Evolutionary conservation across 345 rosid species (phyloP).

Genomic region (Pistacia integerrima): DNA sequence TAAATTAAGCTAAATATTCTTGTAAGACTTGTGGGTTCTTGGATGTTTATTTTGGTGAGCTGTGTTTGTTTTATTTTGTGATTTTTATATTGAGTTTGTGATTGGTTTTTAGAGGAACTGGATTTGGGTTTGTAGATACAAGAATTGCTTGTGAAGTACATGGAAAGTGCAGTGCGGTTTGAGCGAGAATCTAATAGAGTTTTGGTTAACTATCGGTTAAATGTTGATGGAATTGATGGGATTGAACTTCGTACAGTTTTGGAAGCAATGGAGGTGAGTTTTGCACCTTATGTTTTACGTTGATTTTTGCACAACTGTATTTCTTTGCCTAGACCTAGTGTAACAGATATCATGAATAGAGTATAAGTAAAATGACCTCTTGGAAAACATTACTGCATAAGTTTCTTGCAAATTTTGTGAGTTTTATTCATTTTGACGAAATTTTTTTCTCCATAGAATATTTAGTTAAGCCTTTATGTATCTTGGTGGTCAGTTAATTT

Average conservation of each 20-base stretch:
- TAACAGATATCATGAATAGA: not conserved
- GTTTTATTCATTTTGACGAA: not conserved
- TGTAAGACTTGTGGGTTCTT: not conserved
- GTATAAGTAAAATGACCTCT: not conserved
- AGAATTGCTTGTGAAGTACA: slow-evolving; percentile 68
- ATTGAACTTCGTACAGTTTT: slow-evolving; percentile 62
- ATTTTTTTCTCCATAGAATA: too few relatives aligned
- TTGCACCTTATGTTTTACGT: slow-evolving; percentile 7
- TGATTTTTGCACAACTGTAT: not conserved
- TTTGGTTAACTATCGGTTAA: slow-evolving; percentile 52
- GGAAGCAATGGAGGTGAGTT: slow-evolving; percentile 86
- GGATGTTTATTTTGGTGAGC: slow-evolving; percentile 12
- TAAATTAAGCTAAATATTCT: not conserved
- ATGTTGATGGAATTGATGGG: slow-evolving; percentile 48
- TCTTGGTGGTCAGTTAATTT: not conserved
- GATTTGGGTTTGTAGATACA: slow-evolving; percentile 90
- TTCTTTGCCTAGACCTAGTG: not conserved
- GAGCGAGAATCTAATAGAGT: slow-evolving; percentile 54
- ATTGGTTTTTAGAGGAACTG: slow-evolving; percentile 54
- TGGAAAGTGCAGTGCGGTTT: slow-evolving; percentile 73
- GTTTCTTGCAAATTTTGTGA: not conserved
- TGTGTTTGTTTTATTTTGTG: slow-evolving; percentile 34
- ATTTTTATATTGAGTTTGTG: slow-evolving; percentile 41
- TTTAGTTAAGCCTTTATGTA: not conserved
- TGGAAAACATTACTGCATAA: not conserved